A percentile compares a stretch with the other conserved stretches of the same genome.
These are phyloP conservation scores for Schizopora paradoxa DNA, from an alignment of 1,284 basidiomycete genomes.

Conservation along the genomic window DNA sequence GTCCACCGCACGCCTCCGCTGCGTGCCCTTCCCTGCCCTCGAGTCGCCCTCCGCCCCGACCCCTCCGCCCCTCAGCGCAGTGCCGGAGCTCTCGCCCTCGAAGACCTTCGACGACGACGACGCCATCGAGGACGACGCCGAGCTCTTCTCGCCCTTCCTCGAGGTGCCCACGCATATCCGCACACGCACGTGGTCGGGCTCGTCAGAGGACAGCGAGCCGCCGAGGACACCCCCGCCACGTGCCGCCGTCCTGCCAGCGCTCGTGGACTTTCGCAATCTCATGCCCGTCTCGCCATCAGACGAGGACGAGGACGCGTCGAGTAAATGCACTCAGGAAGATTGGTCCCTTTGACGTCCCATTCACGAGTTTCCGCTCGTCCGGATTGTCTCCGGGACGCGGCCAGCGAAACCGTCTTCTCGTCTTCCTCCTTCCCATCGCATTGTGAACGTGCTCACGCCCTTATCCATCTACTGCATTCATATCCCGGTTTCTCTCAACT, in stretches of 20 bases:
- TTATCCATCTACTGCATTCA: too few species aligned
- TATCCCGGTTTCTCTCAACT: conserved; percentile 11
- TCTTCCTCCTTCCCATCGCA: too few species aligned
- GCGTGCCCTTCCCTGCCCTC: conserved; percentile 45
- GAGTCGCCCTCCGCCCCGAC: conserved; percentile 24
- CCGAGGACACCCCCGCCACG: conserved; percentile 40
- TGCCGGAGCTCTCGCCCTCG: conserved; percentile 21
- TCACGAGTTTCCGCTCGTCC: conserved; percentile 2
- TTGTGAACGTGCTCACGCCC: too few species aligned
- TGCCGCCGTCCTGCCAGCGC: conserved; percentile 36
- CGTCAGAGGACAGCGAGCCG: conserved; percentile 19
- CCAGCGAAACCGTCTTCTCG: too few species aligned
- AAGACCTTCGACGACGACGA: conserved; percentile 21
- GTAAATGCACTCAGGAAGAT: too few species aligned
- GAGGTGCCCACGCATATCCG: too few species aligned
- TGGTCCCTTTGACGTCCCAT: neutral
- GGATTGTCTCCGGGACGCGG: neutral
- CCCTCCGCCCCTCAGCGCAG: conserved; percentile 11
- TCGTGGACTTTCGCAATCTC: conserved; percentile 50
- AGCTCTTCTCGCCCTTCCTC: neutral
- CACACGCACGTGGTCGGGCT: conserved; percentile 5
- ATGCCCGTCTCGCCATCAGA: conserved; percentile 42
- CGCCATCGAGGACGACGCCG: conserved; percentile 14
- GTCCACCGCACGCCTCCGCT: conserved; percentile 42
- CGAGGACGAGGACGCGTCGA: conserved; percentile 11